phyloP scores from a whole-genome alignment of 148 eudicot genomes.

The Amaranthus cruentus region DNA sequence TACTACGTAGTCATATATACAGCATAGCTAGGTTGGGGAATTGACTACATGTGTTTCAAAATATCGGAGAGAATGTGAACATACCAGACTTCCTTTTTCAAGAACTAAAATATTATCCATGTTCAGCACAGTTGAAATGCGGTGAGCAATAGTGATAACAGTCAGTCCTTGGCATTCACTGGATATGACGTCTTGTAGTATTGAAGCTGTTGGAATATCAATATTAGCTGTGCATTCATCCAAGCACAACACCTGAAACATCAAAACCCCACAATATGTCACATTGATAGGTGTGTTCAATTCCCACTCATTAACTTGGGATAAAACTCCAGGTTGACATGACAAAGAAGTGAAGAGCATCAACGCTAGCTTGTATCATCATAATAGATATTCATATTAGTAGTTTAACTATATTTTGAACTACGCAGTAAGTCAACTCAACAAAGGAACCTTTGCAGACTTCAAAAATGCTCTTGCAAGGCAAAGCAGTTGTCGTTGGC shows the following conservation, averaged over 20 bases:
- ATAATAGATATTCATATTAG: neutral
- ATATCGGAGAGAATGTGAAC: conserved; percentile 3
- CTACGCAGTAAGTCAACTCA: neutral
- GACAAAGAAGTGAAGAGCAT: neutral
- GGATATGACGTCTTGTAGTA: conserved; percentile 66
- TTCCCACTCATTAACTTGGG: neutral
- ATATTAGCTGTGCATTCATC: conserved; percentile 98
- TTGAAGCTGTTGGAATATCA: conserved; percentile 75
- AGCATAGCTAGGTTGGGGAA: neutral
- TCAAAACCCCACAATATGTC: conserved; percentile 1
- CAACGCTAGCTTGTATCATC: neutral
- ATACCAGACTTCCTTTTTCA: conserved; percentile 87
- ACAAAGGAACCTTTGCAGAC: conserved; percentile 59
- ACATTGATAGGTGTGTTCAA: neutral
- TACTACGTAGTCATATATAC: too few relatives aligned
- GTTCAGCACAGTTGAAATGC: conserved; percentile 75
- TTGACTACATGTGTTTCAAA: too few relatives aligned
- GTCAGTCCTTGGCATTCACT: conserved; percentile 78
- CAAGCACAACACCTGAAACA: conserved; percentile 72
- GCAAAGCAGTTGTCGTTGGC: conserved; percentile 91
- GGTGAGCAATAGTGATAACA: conserved; percentile 90
- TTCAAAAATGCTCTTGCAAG: conserved; percentile 95
- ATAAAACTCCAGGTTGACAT: neutral
- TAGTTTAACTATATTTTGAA: neutral
- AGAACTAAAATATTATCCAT: conserved; percentile 83